Evolutionary conservation across 495 filamentous ascomycete genomes (phyloP).

Genomic region (Tuber aestivum): DNA sequence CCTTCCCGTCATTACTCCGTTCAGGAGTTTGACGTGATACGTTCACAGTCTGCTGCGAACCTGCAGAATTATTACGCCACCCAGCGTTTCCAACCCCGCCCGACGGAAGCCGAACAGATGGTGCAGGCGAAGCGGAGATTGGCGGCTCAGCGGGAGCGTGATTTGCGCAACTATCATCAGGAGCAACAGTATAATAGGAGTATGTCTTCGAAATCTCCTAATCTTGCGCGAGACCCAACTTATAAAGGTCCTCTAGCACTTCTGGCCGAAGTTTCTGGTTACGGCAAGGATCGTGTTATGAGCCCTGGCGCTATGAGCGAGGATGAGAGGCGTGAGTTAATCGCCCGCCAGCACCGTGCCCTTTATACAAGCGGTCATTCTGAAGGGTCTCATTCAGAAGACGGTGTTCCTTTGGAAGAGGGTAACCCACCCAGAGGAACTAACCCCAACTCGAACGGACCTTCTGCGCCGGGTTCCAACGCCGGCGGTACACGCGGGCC

Average conservation of each 20-base stretch:
- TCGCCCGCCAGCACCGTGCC: constrained; percentile 87
- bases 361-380: constrained; percentile 69
- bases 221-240: constrained; percentile 43
- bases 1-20: constrained; percentile 70
- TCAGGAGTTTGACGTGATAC: constrained; percentile 67
- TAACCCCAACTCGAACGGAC: constrained; percentile 54
- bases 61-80: constrained; percentile 88
- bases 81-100: constrained; percentile 86
- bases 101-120: constrained; percentile 95
- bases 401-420: constrained; percentile 54
- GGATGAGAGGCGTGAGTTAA: constrained; percentile 91
- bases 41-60: constrained; percentile 68
- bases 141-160: constrained; percentile 96
- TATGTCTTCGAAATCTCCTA: constrained; percentile 47
- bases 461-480: constrained; percentile 48
- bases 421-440: constrained; percentile 54
- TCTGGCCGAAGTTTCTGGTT: constrained; percentile 70
- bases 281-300: constrained; percentile 71
- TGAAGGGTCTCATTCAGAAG: constrained; percentile 40
- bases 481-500: constrained; percentile 49
- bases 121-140: constrained; percentile 98
- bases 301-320: constrained; percentile 90
- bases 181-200: constrained; percentile 99
- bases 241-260: constrained; percentile 58
- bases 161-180: constrained; percentile 99